Evolutionary conservation across 78 protist species (phyloP).

Genomic region (Planoprotostelium fungivorum): DNA sequence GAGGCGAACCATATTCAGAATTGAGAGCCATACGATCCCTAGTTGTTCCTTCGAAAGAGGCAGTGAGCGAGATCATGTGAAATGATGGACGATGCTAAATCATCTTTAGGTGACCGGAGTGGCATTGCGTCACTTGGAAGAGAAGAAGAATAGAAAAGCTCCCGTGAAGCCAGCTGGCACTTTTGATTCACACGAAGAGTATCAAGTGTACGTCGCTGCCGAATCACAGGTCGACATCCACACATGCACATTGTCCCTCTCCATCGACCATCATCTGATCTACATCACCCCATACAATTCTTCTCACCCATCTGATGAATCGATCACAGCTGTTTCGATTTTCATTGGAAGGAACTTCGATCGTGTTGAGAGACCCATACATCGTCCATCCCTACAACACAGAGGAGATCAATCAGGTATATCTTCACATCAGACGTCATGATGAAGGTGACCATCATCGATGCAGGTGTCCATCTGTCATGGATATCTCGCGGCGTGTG

Average conservation of each 20-base stretch:
- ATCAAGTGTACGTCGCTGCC: background rate
- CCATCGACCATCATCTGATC: too few relatives aligned
- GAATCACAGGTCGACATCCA: background rate
- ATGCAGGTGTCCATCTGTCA: background rate
- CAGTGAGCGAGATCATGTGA: background rate
- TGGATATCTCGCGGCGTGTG: slow-evolving; percentile 36
- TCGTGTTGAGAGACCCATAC: background rate
- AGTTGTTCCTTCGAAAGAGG: background rate
- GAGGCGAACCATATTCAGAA: background rate
- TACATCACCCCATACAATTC: too few relatives aligned
- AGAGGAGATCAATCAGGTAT: background rate
- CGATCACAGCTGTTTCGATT: background rate
- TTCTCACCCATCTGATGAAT: background rate
- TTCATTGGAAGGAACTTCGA: background rate
- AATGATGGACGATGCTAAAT: too few relatives aligned
- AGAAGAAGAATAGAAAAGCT: background rate
- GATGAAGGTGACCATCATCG: background rate
- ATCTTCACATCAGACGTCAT: background rate
- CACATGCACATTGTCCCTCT: background rate
- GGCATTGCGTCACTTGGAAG: background rate
- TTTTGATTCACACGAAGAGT: background rate
- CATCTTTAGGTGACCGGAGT: background rate
- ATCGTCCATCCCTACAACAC: background rate
- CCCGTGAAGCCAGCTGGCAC: background rate
- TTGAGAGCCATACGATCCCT: background rate